Evolutionary conservation across 306 rosid species (phyloP).

Genomic region (Corylus avellana): DNA sequence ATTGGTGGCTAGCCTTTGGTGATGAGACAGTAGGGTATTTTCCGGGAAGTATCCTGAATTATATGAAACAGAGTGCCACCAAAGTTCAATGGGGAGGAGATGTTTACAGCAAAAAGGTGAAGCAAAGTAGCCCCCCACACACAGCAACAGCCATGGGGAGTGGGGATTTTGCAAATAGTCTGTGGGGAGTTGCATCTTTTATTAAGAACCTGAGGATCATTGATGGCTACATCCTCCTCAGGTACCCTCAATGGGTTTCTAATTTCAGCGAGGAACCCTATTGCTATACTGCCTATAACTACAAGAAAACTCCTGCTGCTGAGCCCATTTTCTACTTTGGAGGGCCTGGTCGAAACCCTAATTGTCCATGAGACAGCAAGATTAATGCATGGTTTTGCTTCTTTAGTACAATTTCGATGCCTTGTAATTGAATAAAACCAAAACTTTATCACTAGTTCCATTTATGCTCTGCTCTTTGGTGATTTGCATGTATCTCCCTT

Average conservation of each 20-base stretch:
- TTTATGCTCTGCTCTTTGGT: too few relatives aligned
- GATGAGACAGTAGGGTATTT: slow-evolving; percentile 49
- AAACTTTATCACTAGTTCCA: too few relatives aligned
- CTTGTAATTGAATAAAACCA: too few relatives aligned
- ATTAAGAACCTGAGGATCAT: slow-evolving; percentile 34
- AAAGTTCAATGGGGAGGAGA: slow-evolving; percentile 78
- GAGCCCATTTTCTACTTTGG: slow-evolving; percentile 64
- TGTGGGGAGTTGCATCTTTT: slow-evolving; percentile 32
- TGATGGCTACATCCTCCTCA: slow-evolving; percentile 42
- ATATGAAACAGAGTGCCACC: slow-evolving; percentile 33
- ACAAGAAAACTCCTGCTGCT: not conserved
- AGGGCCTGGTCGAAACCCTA: slow-evolving; percentile 45
- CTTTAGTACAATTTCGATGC: too few relatives aligned
- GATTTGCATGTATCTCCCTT: too few relatives aligned
- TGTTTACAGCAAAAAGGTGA: slow-evolving; percentile 47
- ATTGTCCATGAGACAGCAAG: slow-evolving; percentile 39
- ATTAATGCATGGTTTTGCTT: too few relatives aligned
- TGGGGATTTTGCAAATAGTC: slow-evolving; percentile 35
- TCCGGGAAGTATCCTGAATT: slow-evolving; percentile 32
- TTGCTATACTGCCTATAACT: slow-evolving; percentile 43
- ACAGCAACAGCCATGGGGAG: slow-evolving; percentile 69
- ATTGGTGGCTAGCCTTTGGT: slow-evolving; percentile 59
- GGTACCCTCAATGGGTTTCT: slow-evolving; percentile 42
- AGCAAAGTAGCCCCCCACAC: slow-evolving; percentile 40
- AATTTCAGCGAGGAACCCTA: slow-evolving; percentile 29